These are phyloP conservation scores for Inga leiocalycina DNA, from an alignment of 306 rosid genomes.

Conservation along the genomic window DNA sequence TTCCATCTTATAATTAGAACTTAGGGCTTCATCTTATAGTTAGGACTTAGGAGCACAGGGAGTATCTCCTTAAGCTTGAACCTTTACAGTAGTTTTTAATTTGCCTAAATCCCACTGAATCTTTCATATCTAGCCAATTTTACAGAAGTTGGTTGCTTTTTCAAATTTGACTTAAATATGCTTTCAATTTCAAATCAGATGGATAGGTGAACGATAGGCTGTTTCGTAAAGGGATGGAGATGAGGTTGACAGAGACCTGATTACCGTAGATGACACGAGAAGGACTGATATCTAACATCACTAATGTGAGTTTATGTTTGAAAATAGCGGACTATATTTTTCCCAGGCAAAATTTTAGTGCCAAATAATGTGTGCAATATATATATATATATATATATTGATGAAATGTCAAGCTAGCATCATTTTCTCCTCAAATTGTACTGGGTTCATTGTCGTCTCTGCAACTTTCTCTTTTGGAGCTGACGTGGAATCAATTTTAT, in stretches of 20 bases:
- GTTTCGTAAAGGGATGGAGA: constrained; percentile 79
- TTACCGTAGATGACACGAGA: constrained; percentile 80
- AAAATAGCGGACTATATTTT: constrained; percentile 15
- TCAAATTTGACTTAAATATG: too few species aligned
- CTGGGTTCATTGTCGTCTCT: constrained; percentile 4
- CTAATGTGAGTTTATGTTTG: constrained; percentile 67
- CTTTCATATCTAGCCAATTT: too few species aligned
- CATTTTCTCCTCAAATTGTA: background rate
- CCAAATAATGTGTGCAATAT: background rate
- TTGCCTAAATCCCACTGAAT: too few species aligned
- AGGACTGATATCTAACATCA: constrained; percentile 68
- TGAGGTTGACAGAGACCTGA: constrained; percentile 70
- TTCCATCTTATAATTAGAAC: too few species aligned
- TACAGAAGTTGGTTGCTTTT: too few species aligned
- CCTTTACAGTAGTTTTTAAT: too few species aligned
- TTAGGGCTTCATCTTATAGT: too few species aligned
- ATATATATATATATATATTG: too few species aligned
- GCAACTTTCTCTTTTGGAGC: background rate
- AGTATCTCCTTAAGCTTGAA: too few species aligned
- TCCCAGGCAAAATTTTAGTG: background rate
- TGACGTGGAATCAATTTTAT: too few species aligned
- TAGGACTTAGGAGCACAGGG: too few species aligned
- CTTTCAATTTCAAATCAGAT: too few species aligned
- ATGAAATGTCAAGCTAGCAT: background rate
- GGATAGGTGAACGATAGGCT: constrained; percentile 82